Conservation (phyloP, 768 basidiomycete genomes). For the Podaxis sp. region DNA sequence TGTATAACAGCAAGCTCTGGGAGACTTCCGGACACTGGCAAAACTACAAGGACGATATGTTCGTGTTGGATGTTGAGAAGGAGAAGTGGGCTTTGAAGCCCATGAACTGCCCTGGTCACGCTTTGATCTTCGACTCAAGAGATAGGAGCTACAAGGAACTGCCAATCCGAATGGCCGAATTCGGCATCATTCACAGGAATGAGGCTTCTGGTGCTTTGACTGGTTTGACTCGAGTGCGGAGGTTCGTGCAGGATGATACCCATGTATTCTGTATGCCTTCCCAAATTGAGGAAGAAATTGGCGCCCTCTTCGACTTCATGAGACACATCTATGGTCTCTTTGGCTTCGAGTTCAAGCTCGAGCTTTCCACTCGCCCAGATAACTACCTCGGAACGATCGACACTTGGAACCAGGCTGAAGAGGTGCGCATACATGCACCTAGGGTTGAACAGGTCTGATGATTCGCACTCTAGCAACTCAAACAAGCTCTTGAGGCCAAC, state of each 20-base stretch:
- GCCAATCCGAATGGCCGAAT: slow-evolving; percentile 97
- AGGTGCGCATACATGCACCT: slow-evolving; percentile 38
- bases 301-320: slow-evolving; percentile 90
- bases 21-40: slow-evolving; percentile 98
- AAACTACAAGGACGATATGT: slow-evolving; percentile 99
- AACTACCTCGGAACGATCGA: slow-evolving; percentile 88
- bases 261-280: slow-evolving; percentile 98
- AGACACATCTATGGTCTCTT: slow-evolving; percentile 90
- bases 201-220: slow-evolving; percentile 94
- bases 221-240: slow-evolving; percentile 87
- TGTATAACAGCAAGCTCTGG: slow-evolving; percentile 96
- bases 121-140: slow-evolving; percentile 90
- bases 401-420: slow-evolving; percentile 89
- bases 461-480: slow-evolving; percentile 63
- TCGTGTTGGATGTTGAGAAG: slow-evolving; percentile 90
- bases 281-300: slow-evolving; percentile 88
- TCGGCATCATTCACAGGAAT: slow-evolving; percentile 95
- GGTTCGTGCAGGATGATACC: slow-evolving; percentile 98
- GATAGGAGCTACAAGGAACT: slow-evolving; percentile 95
- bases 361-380: slow-evolving; percentile 94
- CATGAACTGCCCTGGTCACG: slow-evolving; percentile 99
- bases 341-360: slow-evolving; percentile 91
- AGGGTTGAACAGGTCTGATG: not conserved
- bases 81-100: slow-evolving; percentile 96
- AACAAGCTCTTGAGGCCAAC: slow-evolving; percentile 75